Evolutionary conservation across 1,284 basidiomycete genomes (phyloP).

Genomic region (Pisolithus thermaeus): DNA sequence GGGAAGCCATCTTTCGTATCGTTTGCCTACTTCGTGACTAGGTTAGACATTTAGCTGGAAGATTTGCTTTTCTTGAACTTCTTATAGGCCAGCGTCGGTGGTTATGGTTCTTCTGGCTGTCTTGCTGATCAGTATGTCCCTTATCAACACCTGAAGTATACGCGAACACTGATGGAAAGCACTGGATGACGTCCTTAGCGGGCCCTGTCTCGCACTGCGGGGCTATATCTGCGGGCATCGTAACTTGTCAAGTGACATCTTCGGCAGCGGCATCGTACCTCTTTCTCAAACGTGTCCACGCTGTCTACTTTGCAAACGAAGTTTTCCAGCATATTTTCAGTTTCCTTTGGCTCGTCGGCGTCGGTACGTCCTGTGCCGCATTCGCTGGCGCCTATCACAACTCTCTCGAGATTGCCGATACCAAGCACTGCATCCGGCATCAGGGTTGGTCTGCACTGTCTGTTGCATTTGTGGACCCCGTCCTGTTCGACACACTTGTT

Average conservation of each 20-base stretch:
- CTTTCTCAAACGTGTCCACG: constrained; percentile 29
- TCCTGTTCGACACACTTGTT: constrained; percentile 23
- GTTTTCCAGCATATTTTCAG: constrained; percentile 17
- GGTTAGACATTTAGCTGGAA: constrained; percentile 12
- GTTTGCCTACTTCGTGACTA: constrained; percentile 23
- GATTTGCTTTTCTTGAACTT: constrained; percentile 1
- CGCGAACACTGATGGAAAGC: background rate
- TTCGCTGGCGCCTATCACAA: constrained; percentile 12
- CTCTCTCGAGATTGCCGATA: constrained; percentile 19
- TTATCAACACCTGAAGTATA: background rate
- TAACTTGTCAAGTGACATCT: constrained; percentile 18
- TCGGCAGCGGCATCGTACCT: constrained; percentile 24
- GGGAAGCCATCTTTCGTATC: constrained; percentile 9
- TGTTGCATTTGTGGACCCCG: constrained; percentile 17
- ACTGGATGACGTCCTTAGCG: constrained; percentile 6
- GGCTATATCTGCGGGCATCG: constrained; percentile 9
- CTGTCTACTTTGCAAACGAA: constrained; percentile 16
- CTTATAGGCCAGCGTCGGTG: constrained; percentile 14
- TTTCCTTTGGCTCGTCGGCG: constrained; percentile 20
- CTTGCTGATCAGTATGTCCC: constrained; percentile 16
- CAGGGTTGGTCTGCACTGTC: constrained; percentile 12
- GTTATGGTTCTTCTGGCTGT: constrained; percentile 13
- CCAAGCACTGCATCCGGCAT: constrained; percentile 16
- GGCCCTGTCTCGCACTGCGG: constrained; percentile 20
- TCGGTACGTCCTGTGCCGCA: constrained; percentile 16